These are phyloP conservation scores for Simplicillium sp. DNA, from an alignment of 2,329 filamentous ascomycete genomes.

Conservation along the genomic window DNA sequence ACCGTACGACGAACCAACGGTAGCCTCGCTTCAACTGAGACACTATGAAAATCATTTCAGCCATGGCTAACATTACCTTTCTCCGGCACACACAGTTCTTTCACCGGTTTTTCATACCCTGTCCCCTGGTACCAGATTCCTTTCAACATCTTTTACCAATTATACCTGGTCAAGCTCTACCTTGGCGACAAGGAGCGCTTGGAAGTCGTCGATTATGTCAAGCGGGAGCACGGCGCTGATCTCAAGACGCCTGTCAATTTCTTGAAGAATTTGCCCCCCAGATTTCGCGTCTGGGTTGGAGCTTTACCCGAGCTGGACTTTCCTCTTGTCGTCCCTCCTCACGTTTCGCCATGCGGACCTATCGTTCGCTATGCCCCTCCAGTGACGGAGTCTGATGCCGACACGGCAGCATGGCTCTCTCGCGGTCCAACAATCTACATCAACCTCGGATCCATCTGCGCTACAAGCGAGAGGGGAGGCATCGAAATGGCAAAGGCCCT, in stretches of 20 bases:
- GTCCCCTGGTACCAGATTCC: constrained; percentile 32
- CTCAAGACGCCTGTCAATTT: constrained; percentile 14
- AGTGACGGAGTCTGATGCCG: constrained; percentile 25
- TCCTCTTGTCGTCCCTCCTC: constrained; percentile 25
- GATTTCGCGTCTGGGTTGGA: constrained; percentile 16
- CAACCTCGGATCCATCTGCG: constrained; percentile 33
- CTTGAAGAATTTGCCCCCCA: constrained; percentile 7
- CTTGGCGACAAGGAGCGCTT: constrained; percentile 8
- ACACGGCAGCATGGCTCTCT: constrained; percentile 32
- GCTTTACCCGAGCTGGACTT: constrained; percentile 25
- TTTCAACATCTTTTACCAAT: constrained; percentile 27
- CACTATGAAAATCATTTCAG: background rate
- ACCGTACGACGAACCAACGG: background rate
- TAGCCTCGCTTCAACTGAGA: background rate
- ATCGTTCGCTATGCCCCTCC: constrained; percentile 26
- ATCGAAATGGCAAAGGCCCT: constrained; percentile 28
- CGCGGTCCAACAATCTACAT: constrained; percentile 34
- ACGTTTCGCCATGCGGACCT: constrained; percentile 35
- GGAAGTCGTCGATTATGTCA: constrained; percentile 7
- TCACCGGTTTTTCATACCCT: constrained; percentile 34
- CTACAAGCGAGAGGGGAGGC: constrained; percentile 20
- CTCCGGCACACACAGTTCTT: constrained; percentile 6
- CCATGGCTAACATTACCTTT: no score
- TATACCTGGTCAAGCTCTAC: constrained; percentile 15
- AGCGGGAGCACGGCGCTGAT: constrained; percentile 6